phyloP scores from a whole-genome alignment of 208 protist species.

The Spongospora subterranea region DNA sequence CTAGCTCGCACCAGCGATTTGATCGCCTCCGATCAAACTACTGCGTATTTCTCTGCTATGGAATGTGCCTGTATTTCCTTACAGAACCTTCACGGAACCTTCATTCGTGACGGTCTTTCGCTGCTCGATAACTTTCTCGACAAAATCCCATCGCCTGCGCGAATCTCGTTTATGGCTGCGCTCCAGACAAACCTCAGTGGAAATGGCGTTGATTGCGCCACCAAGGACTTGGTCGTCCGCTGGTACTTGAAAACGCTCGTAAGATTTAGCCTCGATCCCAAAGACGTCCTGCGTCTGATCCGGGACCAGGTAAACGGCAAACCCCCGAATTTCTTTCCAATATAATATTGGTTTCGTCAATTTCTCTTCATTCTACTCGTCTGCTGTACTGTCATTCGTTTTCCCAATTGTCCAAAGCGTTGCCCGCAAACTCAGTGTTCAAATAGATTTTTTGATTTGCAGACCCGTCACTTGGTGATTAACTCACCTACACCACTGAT shows the following conservation, averaged over 20 bases:
- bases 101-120: neutral
- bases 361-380: too few species aligned
- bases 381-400: too few species aligned
- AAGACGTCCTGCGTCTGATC: neutral
- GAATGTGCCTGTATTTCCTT: neutral
- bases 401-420: too few species aligned
- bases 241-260: neutral
- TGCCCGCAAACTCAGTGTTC: too few species aligned
- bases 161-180: neutral
- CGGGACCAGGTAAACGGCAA: neutral
- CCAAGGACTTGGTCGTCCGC: neutral
- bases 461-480: too few species aligned
- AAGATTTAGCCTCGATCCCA: neutral
- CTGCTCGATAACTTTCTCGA: neutral
- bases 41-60: neutral
- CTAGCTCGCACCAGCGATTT: neutral
- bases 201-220: neutral
- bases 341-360: too few species aligned
- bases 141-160: neutral
- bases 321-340: neutral
- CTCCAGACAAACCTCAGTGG: neutral
- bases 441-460: too few species aligned
- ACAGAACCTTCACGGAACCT: neutral
- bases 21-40: neutral
- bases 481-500: too few species aligned